A percentile compares a stretch with the other conserved stretches of the same genome.
Evolutionary conservation across 331 rosid species (phyloP).

Genomic region (Acacia pycnantha): DNA sequence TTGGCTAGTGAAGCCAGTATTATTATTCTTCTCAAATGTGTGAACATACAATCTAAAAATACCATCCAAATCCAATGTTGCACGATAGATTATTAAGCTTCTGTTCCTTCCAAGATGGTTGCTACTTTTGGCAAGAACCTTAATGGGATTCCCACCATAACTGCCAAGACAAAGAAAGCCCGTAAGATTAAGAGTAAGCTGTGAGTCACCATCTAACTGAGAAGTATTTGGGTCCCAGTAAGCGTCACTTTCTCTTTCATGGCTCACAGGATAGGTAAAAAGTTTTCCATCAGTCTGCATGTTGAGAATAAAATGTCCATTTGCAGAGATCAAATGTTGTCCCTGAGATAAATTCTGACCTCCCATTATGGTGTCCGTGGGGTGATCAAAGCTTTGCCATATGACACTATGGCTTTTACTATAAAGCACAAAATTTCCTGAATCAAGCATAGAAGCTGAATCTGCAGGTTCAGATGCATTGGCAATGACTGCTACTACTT

Average conservation of each 20-base stretch:
- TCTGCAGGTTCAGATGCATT: not conserved
- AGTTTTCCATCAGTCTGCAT: not conserved
- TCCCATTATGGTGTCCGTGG: conserved; percentile 42
- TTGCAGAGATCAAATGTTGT: not conserved
- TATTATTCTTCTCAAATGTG: conserved; percentile 5
- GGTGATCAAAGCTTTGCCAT: conserved; percentile 40
- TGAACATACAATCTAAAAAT: conserved; percentile 35
- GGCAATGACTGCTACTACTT: not conserved
- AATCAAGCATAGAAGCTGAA: conserved; percentile 37
- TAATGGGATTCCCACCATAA: too few relatives aligned
- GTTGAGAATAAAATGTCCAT: conserved; percentile 19
- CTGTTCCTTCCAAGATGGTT: not conserved
- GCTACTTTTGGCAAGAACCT: not conserved
- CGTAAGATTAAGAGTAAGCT: conserved; percentile 2
- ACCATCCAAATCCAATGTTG: conserved; percentile 38
- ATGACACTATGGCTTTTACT: not conserved
- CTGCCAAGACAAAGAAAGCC: conserved; percentile 4
- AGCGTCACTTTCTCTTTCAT: not conserved
- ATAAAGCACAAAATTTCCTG: conserved; percentile 46
- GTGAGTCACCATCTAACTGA: not conserved
- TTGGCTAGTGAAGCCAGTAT: not conserved
- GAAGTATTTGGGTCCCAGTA: not conserved
- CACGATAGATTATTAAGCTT: conserved; percentile 34
- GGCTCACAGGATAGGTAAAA: not conserved
- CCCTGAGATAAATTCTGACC: not conserved